Conservation (phyloP, 208 protist species). For the Blechomonas ayalai region DNA sequence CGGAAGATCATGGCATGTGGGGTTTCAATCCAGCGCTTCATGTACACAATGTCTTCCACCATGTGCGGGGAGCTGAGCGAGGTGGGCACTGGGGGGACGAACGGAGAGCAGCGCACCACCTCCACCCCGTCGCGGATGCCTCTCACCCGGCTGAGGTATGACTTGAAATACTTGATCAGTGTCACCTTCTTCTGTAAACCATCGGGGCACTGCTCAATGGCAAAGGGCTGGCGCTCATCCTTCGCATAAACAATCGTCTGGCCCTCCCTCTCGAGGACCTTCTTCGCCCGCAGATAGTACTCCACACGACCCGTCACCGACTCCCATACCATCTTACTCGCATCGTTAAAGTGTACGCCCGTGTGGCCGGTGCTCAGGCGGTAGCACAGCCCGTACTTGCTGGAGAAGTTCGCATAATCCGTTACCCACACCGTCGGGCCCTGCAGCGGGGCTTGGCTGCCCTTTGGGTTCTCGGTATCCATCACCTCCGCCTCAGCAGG, state of each 20-base stretch:
- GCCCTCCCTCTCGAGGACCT: conserved; percentile 18
- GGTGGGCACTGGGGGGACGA: conserved; percentile 13
- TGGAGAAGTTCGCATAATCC: conserved; percentile 92
- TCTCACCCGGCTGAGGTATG: conserved; percentile 51
- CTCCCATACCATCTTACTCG: conserved; percentile 93
- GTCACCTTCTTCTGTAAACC: conserved; percentile 95
- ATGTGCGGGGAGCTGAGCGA: conserved; percentile 44
- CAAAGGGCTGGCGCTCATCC: conserved; percentile 71
- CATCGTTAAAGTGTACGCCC: conserved; percentile 98
- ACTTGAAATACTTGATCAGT: conserved; percentile 95
- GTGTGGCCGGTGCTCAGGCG: conserved; percentile 88
- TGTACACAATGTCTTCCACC: conserved; percentile 81
- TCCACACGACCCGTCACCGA: conserved; percentile 57
- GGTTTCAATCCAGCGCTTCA: conserved; percentile 94
- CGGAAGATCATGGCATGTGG: conserved; percentile 92
- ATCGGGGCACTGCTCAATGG: conserved; percentile 61
- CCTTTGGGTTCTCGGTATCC: background rate
- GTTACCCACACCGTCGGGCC: conserved; percentile 82
- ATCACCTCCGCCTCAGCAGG: background rate
- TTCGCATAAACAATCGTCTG: conserved; percentile 34
- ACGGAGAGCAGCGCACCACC: conserved; percentile 55
- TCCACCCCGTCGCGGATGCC: conserved; percentile 41
- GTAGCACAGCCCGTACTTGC: conserved; percentile 98
- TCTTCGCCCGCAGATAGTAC: conserved; percentile 72
- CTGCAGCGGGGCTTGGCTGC: conserved; percentile 3